phyloP scores from a whole-genome alignment of 2,329 filamentous ascomycete genomes.

The Phaeosphaeria sp. region DNA sequence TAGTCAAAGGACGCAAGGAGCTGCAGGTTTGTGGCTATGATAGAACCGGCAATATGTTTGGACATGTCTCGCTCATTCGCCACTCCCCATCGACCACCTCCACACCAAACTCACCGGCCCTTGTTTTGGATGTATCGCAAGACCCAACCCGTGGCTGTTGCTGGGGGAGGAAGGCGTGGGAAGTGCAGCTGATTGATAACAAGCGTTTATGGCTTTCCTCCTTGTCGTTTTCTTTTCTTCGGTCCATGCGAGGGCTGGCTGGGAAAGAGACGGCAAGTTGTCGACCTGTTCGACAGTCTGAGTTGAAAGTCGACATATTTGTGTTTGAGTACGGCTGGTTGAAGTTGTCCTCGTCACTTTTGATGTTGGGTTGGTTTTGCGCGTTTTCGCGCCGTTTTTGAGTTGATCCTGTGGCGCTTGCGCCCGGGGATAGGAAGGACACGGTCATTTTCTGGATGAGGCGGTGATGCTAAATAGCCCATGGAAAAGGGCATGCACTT shows the following conservation, averaged over 20 bases:
- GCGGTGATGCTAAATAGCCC: slow-evolving; percentile 19
- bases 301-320: slow-evolving; percentile 47
- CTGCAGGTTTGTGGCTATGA: slow-evolving; percentile 32
- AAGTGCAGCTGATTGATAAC: slow-evolving; percentile 50
- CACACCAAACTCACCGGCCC: slow-evolving; percentile 38
- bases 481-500: slow-evolving; percentile 5
- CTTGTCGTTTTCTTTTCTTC: slow-evolving; percentile 22
- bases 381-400: slow-evolving; percentile 35
- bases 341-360: slow-evolving; percentile 47
- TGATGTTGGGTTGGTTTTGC: slow-evolving; percentile 51
- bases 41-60: slow-evolving; percentile 50
- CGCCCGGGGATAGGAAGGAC: slow-evolving; percentile 31
- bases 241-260: slow-evolving; percentile 14
- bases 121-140: slow-evolving; percentile 44
- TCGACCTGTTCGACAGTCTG: slow-evolving; percentile 15
- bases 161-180: slow-evolving; percentile 35
- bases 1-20: slow-evolving; percentile 38
- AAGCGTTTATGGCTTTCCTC: slow-evolving; percentile 49
- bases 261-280: slow-evolving; percentile 8
- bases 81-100: slow-evolving; percentile 28
- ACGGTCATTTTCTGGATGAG: slow-evolving; percentile 13
- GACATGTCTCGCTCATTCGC: slow-evolving; percentile 53
- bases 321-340: slow-evolving; percentile 42
- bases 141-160: slow-evolving; percentile 46
- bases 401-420: slow-evolving; percentile 44